Conservation (phyloP, 306 rosid genomes). For the Luffa aegyptiaca region DNA sequence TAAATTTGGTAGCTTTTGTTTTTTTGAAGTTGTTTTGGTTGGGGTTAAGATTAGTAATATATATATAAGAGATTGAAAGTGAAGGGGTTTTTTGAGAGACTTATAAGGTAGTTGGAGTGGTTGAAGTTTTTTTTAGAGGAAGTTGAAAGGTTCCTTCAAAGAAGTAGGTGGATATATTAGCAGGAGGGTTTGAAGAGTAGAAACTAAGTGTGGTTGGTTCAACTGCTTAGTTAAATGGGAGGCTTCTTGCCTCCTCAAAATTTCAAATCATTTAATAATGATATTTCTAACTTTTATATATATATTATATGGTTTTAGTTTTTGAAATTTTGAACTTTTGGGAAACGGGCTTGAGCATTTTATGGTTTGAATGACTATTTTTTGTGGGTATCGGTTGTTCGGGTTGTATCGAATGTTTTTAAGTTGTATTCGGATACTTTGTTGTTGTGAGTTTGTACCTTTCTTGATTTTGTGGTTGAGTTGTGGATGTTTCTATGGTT, state of each 20-base stretch:
- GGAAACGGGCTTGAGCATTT: too few species aligned
- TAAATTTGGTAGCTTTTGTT: too few species aligned
- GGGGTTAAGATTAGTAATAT: background rate
- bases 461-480: too few species aligned
- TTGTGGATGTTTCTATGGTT: background rate
- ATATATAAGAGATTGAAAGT: background rate
- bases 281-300: too few species aligned
- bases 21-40: background rate
- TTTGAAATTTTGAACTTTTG: too few species aligned
- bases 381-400: too few species aligned
- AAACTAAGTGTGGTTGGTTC: conserved; percentile 16
- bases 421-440: too few species aligned
- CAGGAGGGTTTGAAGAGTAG: background rate
- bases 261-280: background rate
- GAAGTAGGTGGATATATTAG: conserved; percentile 22
- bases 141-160: conserved; percentile 23
- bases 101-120: conserved; percentile 27
- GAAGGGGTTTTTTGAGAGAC: background rate
- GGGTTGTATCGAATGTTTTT: too few species aligned
- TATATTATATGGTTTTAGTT: too few species aligned
- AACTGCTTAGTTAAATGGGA: conserved; percentile 15
- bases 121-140: conserved; percentile 9
- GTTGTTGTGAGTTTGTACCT: too few species aligned
- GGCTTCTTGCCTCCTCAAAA: background rate
- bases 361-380: background rate